Base-by-base conservation (phyloP, 352 stramenopile genomes). In the Phytophthora cactorum region DNA sequence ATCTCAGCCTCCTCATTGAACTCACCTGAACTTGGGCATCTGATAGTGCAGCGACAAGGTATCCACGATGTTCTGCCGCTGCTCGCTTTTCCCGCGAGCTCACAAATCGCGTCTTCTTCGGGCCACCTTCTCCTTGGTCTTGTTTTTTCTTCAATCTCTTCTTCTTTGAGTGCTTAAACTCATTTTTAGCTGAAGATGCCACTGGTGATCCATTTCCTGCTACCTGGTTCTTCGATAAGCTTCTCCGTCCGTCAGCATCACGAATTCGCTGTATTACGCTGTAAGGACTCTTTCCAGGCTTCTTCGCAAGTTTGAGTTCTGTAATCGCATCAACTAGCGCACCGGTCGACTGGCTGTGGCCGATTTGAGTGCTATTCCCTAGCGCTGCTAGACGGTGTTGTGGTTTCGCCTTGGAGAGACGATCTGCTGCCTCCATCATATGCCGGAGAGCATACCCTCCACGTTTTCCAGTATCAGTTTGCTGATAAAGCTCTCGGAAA, bases 401-500 rank as follows among this genome's bases (percentile, higher is more conserved):
- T 47, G 81, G 78, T 36, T 79, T 82, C 39, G 70, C 76, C 50
- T 77, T 66, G 2, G 71, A 68, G 0, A 93, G 61, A 14, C 72
- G 70, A 47, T 78, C 65, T 1, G 82, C 77, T 32, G 81, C 88
- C 34, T 90, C 86, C 28, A 95, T 61, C 69, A 93, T 91, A 72
- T 95, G 83, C 1, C 79, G 71, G n/a, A 95, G 63, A 10, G 84
- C 80, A 49, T 95, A 84, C 5, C 72, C 68, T 41, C 55, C 60
- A 47, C 54, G 44, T 27, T 82, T 77, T 3, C 65, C 49, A 0
- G 82, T 61, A 12, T 81, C 61, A 54, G 88, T 86, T 12, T 90
- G 76, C 49, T 88, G 73, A 34, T 90, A 82, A 1, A 93, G 63
- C 38, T 92, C 86, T 14, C 77, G 77, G 45, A 95, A 93, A 59